Conservation (phyloP, 306 rosid species). For the Gillenia trifoliata region DNA sequence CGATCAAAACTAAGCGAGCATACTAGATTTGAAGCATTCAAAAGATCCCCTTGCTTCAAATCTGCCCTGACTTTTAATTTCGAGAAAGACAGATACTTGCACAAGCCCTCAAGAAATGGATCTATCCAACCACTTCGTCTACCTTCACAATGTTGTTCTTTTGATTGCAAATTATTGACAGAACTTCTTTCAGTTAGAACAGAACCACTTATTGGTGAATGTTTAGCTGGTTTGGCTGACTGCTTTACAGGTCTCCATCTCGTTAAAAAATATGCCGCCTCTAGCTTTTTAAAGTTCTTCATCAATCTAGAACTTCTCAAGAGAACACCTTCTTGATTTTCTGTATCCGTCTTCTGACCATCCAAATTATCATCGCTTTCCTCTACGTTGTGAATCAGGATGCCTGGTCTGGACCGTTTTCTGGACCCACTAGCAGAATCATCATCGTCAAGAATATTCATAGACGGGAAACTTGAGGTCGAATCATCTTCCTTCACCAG, state of each 20-base stretch:
- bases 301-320: constrained; percentile 65
- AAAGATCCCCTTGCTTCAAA: constrained; percentile 95
- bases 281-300: constrained; percentile 91
- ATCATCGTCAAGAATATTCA: constrained; percentile 43
- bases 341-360: constrained; percentile 32
- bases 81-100: constrained; percentile 86
- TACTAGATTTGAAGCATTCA: constrained; percentile 90
- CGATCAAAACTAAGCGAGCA: constrained; percentile 91
- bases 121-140: constrained; percentile 85
- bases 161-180: constrained; percentile 51
- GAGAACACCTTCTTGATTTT: constrained; percentile 42
- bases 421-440: constrained; percentile 64
- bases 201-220: constrained; percentile 58
- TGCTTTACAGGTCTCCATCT: constrained; percentile 60
- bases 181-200: constrained; percentile 66
- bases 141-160: constrained; percentile 44
- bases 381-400: constrained; percentile 32
- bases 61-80: constrained; percentile 87
- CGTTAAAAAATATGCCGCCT: constrained; percentile 74
- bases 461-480: constrained; percentile 56
- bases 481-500: constrained; percentile 41
- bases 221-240: constrained; percentile 43
- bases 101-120: constrained; percentile 91
- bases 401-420: constrained; percentile 66
- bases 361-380: constrained; percentile 58